Conservation (phyloP, 148 eudicot species). For the Vaccinium macrocarpon region DNA sequence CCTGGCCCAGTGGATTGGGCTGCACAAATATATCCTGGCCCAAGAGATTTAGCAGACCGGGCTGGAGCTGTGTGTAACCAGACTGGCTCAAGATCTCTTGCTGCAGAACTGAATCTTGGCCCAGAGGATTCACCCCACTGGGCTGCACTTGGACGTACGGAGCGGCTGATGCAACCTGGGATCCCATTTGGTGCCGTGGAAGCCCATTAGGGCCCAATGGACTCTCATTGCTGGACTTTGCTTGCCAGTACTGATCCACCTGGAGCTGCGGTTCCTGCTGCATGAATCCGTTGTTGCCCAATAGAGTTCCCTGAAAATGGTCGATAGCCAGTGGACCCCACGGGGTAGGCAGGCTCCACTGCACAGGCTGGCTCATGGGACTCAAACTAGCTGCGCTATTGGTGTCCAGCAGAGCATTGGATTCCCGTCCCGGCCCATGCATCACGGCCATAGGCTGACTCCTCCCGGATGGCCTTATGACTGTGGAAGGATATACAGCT, state of each 20-base stretch:
- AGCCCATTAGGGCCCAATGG: neutral
- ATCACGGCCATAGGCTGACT: neutral
- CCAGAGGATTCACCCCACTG: neutral
- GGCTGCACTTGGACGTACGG: neutral
- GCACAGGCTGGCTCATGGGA: neutral
- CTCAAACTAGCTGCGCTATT: neutral
- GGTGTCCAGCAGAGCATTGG: neutral
- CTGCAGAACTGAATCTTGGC: neutral
- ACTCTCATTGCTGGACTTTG: neutral
- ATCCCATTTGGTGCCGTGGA: neutral
- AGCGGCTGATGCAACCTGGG: neutral
- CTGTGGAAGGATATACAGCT: constrained; percentile 10
- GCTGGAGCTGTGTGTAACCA: neutral
- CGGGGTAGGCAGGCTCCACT: neutral
- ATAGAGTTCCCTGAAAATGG: neutral
- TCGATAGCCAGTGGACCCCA: neutral
- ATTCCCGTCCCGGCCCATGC: neutral
- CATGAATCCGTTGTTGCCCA: neutral
- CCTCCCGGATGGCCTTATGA: constrained; percentile 5
- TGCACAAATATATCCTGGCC: neutral
- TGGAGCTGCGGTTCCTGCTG: neutral
- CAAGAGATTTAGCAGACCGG: neutral
- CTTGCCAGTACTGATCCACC: neutral
- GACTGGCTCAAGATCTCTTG: neutral
- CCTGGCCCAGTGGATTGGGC: neutral